phyloP scores from a whole-genome alignment of 2,329 filamentous ascomycete species.

The Boeremia exigua region DNA sequence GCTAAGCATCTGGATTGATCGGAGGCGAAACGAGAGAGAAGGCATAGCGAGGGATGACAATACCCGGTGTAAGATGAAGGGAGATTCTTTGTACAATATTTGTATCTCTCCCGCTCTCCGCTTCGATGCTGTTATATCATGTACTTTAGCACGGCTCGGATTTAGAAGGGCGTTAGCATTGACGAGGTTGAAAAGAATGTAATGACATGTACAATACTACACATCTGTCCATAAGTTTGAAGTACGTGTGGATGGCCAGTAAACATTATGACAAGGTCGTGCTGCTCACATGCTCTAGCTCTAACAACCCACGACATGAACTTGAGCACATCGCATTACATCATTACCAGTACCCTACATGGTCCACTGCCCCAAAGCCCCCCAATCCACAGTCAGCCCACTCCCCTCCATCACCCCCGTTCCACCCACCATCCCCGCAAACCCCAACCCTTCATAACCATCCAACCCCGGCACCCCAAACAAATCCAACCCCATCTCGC shows the following conservation, averaged over 20 bases:
- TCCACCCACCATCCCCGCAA: slow-evolving; percentile 25
- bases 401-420: slow-evolving; percentile 4
- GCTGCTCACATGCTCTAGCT: neutral
- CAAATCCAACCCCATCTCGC: slow-evolving; percentile 23
- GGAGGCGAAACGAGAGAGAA: slow-evolving; percentile 4
- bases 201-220: slow-evolving; percentile 23
- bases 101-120: slow-evolving; percentile 34
- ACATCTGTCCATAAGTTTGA: neutral
- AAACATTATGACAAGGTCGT: neutral
- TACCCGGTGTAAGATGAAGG: slow-evolving; percentile 16
- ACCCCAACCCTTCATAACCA: slow-evolving; percentile 39
- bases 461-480: slow-evolving; percentile 36
- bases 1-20: slow-evolving; percentile 28
- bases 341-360: neutral
- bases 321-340: no score
- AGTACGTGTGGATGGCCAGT: neutral
- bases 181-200: slow-evolving; percentile 26
- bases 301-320: no score
- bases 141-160: slow-evolving; percentile 37
- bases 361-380: slow-evolving; percentile 37
- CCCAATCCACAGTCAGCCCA: slow-evolving; percentile 30
- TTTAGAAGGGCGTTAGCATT: slow-evolving; percentile 31
- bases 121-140: slow-evolving; percentile 30
- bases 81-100: slow-evolving; percentile 33
- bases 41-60: slow-evolving; percentile 9